Percentiles rank a stretch among this genome's conserved stretches.
Evolutionary conservation across 805 yeast genomes (phyloP).

Genomic region (Candida alai): DNA sequence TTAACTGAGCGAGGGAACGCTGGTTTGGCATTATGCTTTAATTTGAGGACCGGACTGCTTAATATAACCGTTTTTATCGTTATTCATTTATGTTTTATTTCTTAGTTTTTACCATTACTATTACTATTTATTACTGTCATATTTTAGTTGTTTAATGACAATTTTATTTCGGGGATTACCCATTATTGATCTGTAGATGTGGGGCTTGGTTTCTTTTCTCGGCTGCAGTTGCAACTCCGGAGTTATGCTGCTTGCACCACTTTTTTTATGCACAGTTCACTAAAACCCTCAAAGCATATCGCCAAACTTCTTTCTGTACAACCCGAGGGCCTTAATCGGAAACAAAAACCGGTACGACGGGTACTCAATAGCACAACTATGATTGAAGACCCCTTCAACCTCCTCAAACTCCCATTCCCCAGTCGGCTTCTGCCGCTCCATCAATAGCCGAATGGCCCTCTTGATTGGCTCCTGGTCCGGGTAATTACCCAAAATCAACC

Average conservation of each 20-base stretch:
- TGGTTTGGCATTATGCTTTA: too few relatives aligned
- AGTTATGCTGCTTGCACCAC: too few relatives aligned
- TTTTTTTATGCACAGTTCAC: too few relatives aligned
- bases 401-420: constrained; percentile 88
- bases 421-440: constrained; percentile 59
- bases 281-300: constrained; percentile 8
- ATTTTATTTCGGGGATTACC: too few relatives aligned
- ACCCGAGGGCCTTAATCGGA: constrained; percentile 89
- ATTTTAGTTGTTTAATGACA: too few relatives aligned
- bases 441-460: constrained; percentile 59
- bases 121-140: background rate
- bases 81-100: background rate
- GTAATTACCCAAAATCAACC: constrained; percentile 73
- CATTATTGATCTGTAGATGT: too few relatives aligned
- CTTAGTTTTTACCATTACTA: constrained; percentile 1
- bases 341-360: constrained; percentile 89
- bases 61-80: background rate
- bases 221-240: too few relatives aligned
- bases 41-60: background rate
- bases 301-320: constrained; percentile 42
- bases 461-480: constrained; percentile 64
- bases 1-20: too few relatives aligned
- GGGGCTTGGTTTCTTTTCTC: too few relatives aligned
- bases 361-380: constrained; percentile 86
- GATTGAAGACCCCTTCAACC: constrained; percentile 95